These are phyloP conservation scores for Clarireedia paspali DNA, from an alignment of 2,329 filamentous ascomycete genomes.

Conservation along the genomic window DNA sequence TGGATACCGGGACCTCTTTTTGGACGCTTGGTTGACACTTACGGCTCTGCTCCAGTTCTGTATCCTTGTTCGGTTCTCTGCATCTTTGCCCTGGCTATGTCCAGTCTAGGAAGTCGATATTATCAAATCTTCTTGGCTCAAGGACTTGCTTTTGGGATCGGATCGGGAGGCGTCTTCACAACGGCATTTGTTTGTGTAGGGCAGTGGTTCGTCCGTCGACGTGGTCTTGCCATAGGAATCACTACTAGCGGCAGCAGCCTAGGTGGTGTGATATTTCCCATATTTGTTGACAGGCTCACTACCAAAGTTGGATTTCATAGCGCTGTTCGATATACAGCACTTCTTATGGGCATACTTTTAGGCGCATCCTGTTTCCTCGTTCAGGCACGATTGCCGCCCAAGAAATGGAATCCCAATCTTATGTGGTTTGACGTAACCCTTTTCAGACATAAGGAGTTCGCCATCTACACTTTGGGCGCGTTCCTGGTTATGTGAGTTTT, in stretches of 20 bases:
- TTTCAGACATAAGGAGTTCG: constrained; percentile 12
- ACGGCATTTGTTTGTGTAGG: constrained; percentile 33
- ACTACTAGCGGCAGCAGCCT: constrained; percentile 39
- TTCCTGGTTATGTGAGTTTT: constrained; percentile 3
- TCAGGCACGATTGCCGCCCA: neutral
- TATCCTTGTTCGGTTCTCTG: constrained; percentile 45
- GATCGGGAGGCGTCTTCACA: constrained; percentile 38
- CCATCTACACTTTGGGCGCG: neutral
- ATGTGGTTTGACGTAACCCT: constrained; percentile 30
- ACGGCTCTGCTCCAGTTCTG: constrained; percentile 50
- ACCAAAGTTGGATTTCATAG: neutral
- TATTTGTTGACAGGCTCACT: constrained; percentile 30
- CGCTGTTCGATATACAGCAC: neutral
- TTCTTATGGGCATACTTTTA: neutral
- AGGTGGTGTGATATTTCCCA: constrained; percentile 32
- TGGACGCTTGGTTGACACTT: constrained; percentile 54
- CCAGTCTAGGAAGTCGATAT: constrained; percentile 46
- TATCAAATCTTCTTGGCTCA: constrained; percentile 45
- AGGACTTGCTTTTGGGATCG: constrained; percentile 36
- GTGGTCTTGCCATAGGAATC: constrained; percentile 40
- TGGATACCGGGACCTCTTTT: constrained; percentile 46
- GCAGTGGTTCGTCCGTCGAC: constrained; percentile 40
- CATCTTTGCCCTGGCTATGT: constrained; percentile 56
- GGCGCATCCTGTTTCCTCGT: neutral
- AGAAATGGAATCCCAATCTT: neutral